Evolutionary conservation across 768 basidiomycete genomes (phyloP).

Genomic region (Lactifluus volemus): DNA sequence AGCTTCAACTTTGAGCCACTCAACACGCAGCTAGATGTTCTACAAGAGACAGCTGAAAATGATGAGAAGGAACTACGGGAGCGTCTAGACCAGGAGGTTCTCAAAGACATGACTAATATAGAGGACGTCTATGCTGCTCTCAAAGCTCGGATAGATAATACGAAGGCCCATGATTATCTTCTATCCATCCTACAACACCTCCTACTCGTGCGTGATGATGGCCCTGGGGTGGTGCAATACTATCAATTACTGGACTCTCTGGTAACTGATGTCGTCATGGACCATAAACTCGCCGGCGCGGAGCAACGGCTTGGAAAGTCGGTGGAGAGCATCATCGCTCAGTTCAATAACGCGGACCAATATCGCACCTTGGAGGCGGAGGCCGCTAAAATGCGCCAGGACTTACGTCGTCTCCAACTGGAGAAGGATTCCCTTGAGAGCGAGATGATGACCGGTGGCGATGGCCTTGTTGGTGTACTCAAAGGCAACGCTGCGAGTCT

Average conservation of each 20-base stretch:
- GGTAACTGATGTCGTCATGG: slow-evolving; percentile 85
- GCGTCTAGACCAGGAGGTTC: slow-evolving; percentile 64
- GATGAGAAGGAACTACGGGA: slow-evolving; percentile 69
- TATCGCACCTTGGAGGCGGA: slow-evolving; percentile 75
- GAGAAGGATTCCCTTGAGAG: slow-evolving; percentile 81
- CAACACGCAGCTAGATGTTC: slow-evolving; percentile 53
- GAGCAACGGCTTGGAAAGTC: slow-evolving; percentile 83
- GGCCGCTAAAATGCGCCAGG: slow-evolving; percentile 54
- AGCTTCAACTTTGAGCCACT: slow-evolving; percentile 55
- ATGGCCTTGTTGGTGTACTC: slow-evolving; percentile 76
- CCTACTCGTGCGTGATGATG: slow-evolving; percentile 83
- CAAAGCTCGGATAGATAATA: slow-evolving; percentile 63
- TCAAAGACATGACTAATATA: slow-evolving; percentile 70
- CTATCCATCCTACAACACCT: slow-evolving; percentile 92
- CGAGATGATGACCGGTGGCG: slow-evolving; percentile 71
- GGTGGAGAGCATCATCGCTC: slow-evolving; percentile 79
- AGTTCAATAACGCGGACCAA: slow-evolving; percentile 85
- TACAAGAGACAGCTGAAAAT: slow-evolving; percentile 56
- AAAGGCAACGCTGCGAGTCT: slow-evolving; percentile 59
- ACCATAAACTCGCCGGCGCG: slow-evolving; percentile 79
- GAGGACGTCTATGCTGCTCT: slow-evolving; percentile 85
- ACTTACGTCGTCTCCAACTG: slow-evolving; percentile 55
- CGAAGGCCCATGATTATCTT: slow-evolving; percentile 76
- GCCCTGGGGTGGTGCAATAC: slow-evolving; percentile 73
- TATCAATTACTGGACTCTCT: slow-evolving; percentile 88